Evolutionary conservation across 2,329 filamentous ascomycete species (phyloP), one percentile per base, ranked within the genome.

Genomic region (Fusarium luffae): DNA sequence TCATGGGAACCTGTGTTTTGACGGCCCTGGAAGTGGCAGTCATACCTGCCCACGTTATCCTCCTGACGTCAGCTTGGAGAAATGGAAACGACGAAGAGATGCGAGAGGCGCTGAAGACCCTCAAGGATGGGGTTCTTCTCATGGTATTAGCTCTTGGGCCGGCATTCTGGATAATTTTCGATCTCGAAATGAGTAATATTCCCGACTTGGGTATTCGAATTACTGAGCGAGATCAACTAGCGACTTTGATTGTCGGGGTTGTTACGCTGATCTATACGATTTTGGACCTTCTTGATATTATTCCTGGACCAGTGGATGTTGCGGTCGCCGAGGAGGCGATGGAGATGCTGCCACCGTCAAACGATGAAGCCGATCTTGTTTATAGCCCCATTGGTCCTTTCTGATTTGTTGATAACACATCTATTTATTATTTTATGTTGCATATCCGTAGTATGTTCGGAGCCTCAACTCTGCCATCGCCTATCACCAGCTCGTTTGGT

Each of bases 151-250:
- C 19, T 28, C 1, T 62, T 7, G 27, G 21, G 14, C 18, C 25
- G 1, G 27, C 41, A 13, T 11, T 16, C 2, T 18, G 19, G 8
- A 0, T 30, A 2, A 23, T 42, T 1, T 13, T 44, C 14, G 7
- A 48, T 2, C 3, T 16, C 3, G 25, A 21, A 2, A 28, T 7
- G 7, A 27, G 25, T 2, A 27, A 21, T 3, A 19, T 66, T 23
- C 63, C 63, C 1, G 61, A 60, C 41, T 5, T 66, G 25, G 61
- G 10, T 12, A 46, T 66, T 7, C 28, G 13, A 12, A 13, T 54
- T 0, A 49, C 30, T 2, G 61, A 66, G 19, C 54, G 61, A 13
- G 63, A 66, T 32, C 61, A 66, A 14, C n/a, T 66, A 19, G 63
- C 61, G 13, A 47, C 54, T 0, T 25, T 66, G 32, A 51, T 66